These are phyloP conservation scores for Chrysochromulina parva DNA, from an alignment of 78 protist genomes.

Conservation along the genomic window DNA sequence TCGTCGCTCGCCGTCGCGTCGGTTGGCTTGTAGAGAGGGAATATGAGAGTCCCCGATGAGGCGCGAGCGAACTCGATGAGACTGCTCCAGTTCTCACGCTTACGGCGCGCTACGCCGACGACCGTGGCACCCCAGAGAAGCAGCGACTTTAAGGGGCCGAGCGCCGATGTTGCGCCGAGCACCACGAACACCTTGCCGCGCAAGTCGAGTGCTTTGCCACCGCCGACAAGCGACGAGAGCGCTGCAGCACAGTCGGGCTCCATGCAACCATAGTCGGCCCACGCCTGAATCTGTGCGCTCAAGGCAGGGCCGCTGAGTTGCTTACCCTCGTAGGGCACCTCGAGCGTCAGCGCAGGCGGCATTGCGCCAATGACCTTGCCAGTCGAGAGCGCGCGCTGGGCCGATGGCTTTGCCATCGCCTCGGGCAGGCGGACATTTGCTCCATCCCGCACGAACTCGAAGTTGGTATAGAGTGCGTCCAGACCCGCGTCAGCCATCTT, in stretches of 20 bases:
- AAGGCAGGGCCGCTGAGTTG: background rate
- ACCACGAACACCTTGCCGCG: background rate
- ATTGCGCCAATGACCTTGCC: background rate
- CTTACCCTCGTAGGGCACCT: background rate
- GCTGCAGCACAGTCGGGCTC: background rate
- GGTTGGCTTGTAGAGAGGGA: too few relatives aligned
- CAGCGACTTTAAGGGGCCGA: background rate
- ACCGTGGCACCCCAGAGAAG: background rate
- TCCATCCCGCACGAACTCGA: background rate
- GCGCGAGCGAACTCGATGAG: background rate
- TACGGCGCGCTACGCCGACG: slow-evolving; percentile 8
- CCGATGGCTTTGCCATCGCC: background rate
- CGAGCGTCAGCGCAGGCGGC: background rate
- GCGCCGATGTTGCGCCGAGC: background rate
- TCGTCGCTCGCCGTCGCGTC: background rate
- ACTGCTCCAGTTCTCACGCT: background rate
- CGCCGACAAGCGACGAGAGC: background rate
- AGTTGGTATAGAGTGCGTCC: background rate
- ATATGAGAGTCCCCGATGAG: background rate
- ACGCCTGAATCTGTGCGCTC: background rate
- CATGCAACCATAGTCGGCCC: background rate
- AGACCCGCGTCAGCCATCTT: background rate
- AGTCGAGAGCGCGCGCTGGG: background rate
- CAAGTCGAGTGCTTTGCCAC: background rate
- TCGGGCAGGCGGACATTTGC: background rate